Evolutionary conservation across 352 stramenopile genomes (phyloP), one percentile per base, ranked within the genome.

Genomic region (Pythium rhizo-oryzae): DNA sequence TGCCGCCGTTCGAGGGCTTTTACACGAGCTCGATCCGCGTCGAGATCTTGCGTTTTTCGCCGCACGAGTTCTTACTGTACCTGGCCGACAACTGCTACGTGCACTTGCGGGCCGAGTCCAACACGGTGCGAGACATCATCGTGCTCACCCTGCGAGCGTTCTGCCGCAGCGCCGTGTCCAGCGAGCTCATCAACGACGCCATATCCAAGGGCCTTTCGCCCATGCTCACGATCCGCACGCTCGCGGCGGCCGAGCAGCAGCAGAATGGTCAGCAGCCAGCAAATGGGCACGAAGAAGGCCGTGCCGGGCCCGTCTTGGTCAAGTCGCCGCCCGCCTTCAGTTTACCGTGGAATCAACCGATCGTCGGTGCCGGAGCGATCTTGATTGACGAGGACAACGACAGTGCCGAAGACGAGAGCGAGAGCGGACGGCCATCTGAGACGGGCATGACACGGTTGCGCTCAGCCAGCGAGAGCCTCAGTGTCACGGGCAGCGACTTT

Each of bases 141-240:
- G 81, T 89, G n/a, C 81, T 95, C 33, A 92, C 86, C n/a, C 75
- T 95, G 24, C 83, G 79, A 13, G 82, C 85, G 33, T 95, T 95
- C 62, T 89, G 81, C 59, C 80, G 83, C 35, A 77, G 80, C 57
- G 84, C 84, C 7, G 69, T 94, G 12, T 72, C 68, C 18, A 80
- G 78, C 54, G 77, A 88, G 30, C 66, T 67, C 0, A 81, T 78
- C 44, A 74, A 82, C 43, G 74, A 80, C 9, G 77, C 76, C 16
- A 74, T 84, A 16, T 71, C 76, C 55, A 78, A 76, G 37, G 81
- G 86, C n/a, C 69, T 87, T 23, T 92, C 86, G 13, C 80, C 82
- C 15, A 87, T 94, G 76, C 77, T 92, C 53, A 85, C 81, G 21
- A 71, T 89, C 55, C 81, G 86, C 28, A 91, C 77, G 62, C 75